Conservation (phyloP, 164 flowering plant species). For the Cinnamomum chago region DNA sequence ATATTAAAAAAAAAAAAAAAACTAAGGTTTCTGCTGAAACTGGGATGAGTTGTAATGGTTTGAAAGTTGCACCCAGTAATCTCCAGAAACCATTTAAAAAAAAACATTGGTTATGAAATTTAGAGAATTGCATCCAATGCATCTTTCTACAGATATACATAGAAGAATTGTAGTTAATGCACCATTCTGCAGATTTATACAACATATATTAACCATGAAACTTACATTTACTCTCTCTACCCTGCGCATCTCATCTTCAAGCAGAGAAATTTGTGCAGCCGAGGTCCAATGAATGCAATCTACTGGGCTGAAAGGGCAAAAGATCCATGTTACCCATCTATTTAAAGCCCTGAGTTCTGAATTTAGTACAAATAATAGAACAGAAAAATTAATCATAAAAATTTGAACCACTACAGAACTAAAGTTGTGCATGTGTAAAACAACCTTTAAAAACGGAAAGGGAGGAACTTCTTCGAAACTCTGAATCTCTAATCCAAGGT, state of each 20-base stretch:
- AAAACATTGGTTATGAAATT: too few relatives aligned
- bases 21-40: background rate
- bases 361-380: background rate
- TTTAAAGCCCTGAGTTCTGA: background rate
- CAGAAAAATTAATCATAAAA: background rate
- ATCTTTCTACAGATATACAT: too few relatives aligned
- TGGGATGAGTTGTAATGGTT: background rate
- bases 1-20: too few relatives aligned
- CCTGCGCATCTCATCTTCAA: conserved; percentile 97
- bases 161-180: too few relatives aligned
- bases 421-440: background rate
- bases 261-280: conserved; percentile 86
- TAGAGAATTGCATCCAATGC: too few relatives aligned
- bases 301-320: conserved; percentile 66
- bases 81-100: too few relatives aligned
- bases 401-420: background rate
- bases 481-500: too few relatives aligned
- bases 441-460: background rate
- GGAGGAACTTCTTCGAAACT: background rate
- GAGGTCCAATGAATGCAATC: conserved; percentile 99
- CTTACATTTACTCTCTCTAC: conserved; percentile 95
- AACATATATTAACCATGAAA: background rate
- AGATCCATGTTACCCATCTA: conserved; percentile 1
- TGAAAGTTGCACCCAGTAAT: background rate
- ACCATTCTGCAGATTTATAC: background rate